phyloP scores from a whole-genome alignment of 495 filamentous ascomycete genomes.

The Aspergillus cavernicola region DNA sequence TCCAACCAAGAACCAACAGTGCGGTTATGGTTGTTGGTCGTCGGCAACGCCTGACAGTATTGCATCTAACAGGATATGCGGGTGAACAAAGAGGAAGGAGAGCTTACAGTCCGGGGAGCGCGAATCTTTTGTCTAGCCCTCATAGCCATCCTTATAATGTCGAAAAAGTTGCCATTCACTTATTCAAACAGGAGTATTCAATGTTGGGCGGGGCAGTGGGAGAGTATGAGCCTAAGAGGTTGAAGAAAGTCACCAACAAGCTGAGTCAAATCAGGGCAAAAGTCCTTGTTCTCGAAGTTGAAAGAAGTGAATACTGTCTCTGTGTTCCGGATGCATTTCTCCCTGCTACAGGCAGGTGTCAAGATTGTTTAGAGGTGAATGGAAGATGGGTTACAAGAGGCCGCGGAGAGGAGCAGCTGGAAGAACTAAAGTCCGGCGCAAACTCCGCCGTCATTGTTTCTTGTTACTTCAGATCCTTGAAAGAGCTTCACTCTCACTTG shows the following conservation, averaged over 20 bases:
- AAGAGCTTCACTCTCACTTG: not conserved
- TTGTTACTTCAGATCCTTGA: not conserved
- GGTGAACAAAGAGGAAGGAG: not conserved
- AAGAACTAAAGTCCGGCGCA: constrained; percentile 26
- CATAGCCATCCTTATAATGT: constrained; percentile 52
- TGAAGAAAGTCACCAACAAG: not conserved
- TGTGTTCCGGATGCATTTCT: not conserved
- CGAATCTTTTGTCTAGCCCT: constrained; percentile 66
- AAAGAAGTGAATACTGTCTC: not conserved
- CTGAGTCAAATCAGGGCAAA: not conserved
- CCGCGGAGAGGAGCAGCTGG: constrained; percentile 20
- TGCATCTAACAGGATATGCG: not conserved
- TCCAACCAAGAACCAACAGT: not conserved
- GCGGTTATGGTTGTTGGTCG: not conserved
- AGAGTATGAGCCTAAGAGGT: not conserved
- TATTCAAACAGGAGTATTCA: not conserved
- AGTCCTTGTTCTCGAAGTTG: not conserved
- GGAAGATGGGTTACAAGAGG: not conserved
- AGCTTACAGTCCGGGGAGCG: constrained; percentile 64
- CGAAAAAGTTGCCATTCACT: constrained; percentile 12
- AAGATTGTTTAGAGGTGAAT: not conserved
- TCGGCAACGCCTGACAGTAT: not conserved
- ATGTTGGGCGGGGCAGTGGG: constrained; percentile 19
- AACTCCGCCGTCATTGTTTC: constrained; percentile 16
- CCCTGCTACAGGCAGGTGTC: not conserved